These are phyloP conservation scores for Malus hybrid DNA, from an alignment of 331 rosid genomes.

Conservation along the genomic window DNA sequence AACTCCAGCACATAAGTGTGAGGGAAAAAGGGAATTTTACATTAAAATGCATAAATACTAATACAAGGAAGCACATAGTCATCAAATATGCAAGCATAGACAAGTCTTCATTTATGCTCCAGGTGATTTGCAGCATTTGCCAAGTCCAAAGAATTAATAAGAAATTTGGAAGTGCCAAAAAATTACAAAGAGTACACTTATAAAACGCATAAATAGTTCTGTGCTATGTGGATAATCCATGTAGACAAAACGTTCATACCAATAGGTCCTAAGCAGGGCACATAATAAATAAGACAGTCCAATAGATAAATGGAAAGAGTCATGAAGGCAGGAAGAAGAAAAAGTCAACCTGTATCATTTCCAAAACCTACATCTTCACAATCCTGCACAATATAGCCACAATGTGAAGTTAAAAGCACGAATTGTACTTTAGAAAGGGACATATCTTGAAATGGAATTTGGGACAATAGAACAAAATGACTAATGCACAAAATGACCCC, in stretches of 20 bases:
- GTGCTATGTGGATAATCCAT: background rate
- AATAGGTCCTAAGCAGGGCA: background rate
- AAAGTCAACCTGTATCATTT: constrained; percentile 70
- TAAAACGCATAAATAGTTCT: background rate
- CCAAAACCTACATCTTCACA: constrained; percentile 34
- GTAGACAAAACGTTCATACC: background rate
- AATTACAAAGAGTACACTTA: background rate
- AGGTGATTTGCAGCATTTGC: background rate
- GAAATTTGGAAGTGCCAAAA: background rate
- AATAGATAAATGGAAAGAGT: background rate
- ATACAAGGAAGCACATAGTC: background rate
- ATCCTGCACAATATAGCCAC: constrained; percentile 55
- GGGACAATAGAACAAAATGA: background rate
- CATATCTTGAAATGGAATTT: background rate
- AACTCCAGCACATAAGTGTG: background rate
- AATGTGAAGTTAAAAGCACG: constrained; percentile 20
- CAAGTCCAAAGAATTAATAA: background rate
- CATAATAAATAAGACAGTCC: background rate
- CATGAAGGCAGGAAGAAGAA: constrained; percentile 9
- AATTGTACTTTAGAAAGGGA: background rate
- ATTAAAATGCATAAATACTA: background rate
- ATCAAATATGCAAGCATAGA: background rate
- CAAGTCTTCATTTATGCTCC: background rate
- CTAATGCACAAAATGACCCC: background rate
- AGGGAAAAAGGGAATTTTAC: background rate